Evolutionary conservation across 2,329 filamentous ascomycete species (phyloP), one percentile per base, ranked within the genome.

Genomic region (Pezicula neosporulosa): DNA sequence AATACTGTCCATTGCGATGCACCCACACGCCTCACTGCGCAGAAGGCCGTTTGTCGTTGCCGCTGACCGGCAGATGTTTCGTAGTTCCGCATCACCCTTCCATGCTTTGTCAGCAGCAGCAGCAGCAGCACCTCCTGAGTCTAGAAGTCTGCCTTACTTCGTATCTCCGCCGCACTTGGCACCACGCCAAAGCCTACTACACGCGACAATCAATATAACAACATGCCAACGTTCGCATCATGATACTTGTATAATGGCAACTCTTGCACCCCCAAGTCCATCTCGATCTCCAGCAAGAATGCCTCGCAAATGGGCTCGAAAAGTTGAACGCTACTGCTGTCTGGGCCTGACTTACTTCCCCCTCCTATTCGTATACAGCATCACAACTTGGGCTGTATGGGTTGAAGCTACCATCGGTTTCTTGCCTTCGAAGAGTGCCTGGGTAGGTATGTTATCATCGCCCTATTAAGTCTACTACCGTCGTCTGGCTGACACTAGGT

Each of bases 341-440:
- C 74, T 78, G 41, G 81, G 84, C 54, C 78, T 87, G 48, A 89
- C 83, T 24, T 96, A 91, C 69, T 89, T 96, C 60, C 93, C 93
- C n/a, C 77, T 97, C 16, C 75, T 76, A 27, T 96, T 97, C 66
- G 89, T 97, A 52, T 97, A 96, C 65, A 81, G 87, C 50, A 70
- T 97, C 59, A 93, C 90, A n/a, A 87, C 87, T 10, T 99, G 94
- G 94, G 92, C 90, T 2, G 82, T 87, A n/a, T 97, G 88, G 79
- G 91, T 96, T 8, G 81, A 92, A 61, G 79, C 88, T 44, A 85
- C 77, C 51, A 88, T 96, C 53, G 88, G 89, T 48, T 76, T 79
- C 27, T 73, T 71, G 47, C 73, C 77, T 18, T 71, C 74, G 6
- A 75, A 76, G 52, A 78, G 73, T 46, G 66, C 68, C 15, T 84